These are phyloP conservation scores for Aspergillus ochraceoroseus DNA, from an alignment of 2,329 filamentous ascomycete genomes.

Conservation along the genomic window DNA sequence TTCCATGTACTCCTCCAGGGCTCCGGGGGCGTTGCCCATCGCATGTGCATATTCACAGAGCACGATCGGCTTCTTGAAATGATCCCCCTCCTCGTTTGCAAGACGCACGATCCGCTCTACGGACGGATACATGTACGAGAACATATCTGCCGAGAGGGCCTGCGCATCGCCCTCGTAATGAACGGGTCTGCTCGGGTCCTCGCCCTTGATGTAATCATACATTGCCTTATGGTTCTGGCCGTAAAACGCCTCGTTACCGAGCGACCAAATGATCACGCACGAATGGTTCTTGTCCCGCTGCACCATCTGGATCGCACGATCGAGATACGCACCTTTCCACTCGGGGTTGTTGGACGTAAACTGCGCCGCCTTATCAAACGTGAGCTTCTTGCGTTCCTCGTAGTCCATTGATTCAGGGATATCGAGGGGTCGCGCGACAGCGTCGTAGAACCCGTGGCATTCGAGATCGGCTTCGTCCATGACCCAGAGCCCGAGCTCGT, in stretches of 20 bases:
- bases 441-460: conserved; percentile 34
- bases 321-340: conserved; percentile 55
- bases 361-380: conserved; percentile 28
- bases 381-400: conserved; percentile 52
- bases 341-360: conserved; percentile 32
- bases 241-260: conserved; percentile 70
- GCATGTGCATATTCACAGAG: conserved; percentile 54
- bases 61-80: conserved; percentile 26
- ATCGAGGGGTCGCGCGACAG: conserved; percentile 46
- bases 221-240: conserved; percentile 64
- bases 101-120: conserved; percentile 50
- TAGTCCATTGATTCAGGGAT: conserved; percentile 56
- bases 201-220: conserved; percentile 57
- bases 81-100: conserved; percentile 43
- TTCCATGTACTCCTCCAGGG: conserved; percentile 63
- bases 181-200: conserved; percentile 56
- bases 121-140: conserved; percentile 61
- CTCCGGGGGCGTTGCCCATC: conserved; percentile 71
- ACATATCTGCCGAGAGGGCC: conserved; percentile 60
- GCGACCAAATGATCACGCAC: conserved; percentile 66
- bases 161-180: conserved; percentile 64
- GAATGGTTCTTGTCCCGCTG: conserved; percentile 66
- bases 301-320: conserved; percentile 61
- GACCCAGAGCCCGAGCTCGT: conserved; percentile 37
- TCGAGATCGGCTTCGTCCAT: conserved; percentile 39